Evolutionary conservation across 2,329 filamentous ascomycete species (phyloP).

Genomic region (Fusarium abutilonis): DNA sequence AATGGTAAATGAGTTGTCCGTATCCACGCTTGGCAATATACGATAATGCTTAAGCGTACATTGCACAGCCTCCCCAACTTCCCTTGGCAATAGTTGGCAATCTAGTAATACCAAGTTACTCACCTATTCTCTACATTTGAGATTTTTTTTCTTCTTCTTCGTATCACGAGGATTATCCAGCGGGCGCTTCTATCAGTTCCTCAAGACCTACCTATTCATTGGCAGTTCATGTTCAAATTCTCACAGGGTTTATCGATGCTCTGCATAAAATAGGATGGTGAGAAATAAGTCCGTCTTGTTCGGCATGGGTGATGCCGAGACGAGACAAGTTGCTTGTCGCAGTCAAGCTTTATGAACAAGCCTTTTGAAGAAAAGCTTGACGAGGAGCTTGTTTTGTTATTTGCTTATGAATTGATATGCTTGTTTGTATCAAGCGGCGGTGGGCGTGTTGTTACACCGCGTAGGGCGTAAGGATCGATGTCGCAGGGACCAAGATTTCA

Average conservation of each 20-base stretch:
- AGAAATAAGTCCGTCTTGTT: background rate
- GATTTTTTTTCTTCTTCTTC: background rate
- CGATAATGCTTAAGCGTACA: constrained; percentile 16
- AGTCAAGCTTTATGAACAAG: constrained; percentile 30
- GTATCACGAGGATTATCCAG: background rate
- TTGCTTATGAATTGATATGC: background rate
- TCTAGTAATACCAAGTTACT: background rate
- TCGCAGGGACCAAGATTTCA: background rate
- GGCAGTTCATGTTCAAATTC: constrained; percentile 3
- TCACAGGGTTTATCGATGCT: constrained; percentile 6
- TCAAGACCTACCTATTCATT: background rate
- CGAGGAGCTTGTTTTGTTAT: constrained; percentile 6
- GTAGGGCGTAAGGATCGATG: background rate
- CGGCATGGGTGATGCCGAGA: constrained; percentile 13
- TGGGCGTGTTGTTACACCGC: constrained; percentile 15
- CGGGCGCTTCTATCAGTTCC: background rate
- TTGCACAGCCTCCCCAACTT: constrained; percentile 28
- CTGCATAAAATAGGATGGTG: constrained; percentile 10
- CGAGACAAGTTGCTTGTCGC: constrained; percentile 16
- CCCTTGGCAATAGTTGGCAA: constrained; percentile 20
- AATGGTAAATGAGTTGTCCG: constrained; percentile 27
- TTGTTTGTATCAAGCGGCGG: background rate
- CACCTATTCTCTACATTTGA: background rate
- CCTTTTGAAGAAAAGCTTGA: constrained; percentile 26
- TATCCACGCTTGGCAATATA: constrained; percentile 38